A percentile compares a stretch with the other conserved stretches of the same genome.
Conservation (phyloP, 225 moss, liverwort and hornwort species). For the Neckera pumila region DNA sequence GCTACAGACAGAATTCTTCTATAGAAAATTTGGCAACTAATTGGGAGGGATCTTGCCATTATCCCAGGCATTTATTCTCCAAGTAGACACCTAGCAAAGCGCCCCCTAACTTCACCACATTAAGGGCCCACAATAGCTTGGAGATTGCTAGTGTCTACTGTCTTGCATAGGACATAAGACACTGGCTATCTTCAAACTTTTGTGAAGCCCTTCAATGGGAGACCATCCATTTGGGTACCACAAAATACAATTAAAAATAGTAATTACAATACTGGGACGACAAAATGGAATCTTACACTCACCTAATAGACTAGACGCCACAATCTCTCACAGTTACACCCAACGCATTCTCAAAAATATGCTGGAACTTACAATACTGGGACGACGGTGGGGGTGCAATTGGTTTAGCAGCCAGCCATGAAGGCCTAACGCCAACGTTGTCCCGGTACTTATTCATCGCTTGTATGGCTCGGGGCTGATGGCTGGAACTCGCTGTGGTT, state of each 20-base stretch:
- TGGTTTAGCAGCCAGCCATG: slow-evolving; percentile 43
- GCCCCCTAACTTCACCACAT: background rate
- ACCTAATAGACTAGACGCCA: background rate
- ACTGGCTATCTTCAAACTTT: background rate
- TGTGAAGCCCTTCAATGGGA: background rate
- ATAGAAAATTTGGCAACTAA: background rate
- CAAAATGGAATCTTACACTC: background rate
- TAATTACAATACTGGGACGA: background rate
- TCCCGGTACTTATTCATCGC: slow-evolving; percentile 78
- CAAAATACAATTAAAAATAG: background rate
- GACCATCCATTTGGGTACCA: background rate
- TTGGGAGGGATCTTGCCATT: background rate
- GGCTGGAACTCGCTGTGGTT: slow-evolving; percentile 2
- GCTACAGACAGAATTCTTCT: background rate
- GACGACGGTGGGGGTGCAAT: background rate
- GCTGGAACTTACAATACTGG: slow-evolving; percentile 3
- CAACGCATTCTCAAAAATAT: background rate
- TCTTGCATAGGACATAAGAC: background rate
- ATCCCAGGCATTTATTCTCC: background rate
- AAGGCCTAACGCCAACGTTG: slow-evolving; percentile 48
- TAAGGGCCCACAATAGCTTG: background rate
- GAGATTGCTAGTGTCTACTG: background rate
- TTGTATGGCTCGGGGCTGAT: slow-evolving; percentile 62
- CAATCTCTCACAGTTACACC: background rate
- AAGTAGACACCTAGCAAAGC: background rate